Conservation (phyloP, 75 land plant genomes). For the Picea sitchensis region DNA sequence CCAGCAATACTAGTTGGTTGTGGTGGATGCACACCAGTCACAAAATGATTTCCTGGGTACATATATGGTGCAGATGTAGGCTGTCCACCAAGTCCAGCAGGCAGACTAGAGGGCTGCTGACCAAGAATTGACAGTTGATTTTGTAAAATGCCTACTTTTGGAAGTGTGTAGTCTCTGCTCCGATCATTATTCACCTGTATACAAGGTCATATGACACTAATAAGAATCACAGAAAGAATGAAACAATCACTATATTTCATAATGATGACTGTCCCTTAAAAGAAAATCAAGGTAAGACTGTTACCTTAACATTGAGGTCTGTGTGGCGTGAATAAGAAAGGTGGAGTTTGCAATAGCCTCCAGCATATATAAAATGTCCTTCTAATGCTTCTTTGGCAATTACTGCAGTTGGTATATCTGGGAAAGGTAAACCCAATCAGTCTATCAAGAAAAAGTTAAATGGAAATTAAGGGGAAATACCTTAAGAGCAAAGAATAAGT, state of each 20-base stretch:
- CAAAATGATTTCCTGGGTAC: slow-evolving; percentile 3
- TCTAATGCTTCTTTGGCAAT: slow-evolving; percentile 77
- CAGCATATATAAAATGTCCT: slow-evolving; percentile 89
- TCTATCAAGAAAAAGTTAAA: neutral
- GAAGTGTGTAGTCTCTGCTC: slow-evolving; percentile 67
- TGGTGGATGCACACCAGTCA: neutral
- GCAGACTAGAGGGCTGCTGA: slow-evolving; percentile 6
- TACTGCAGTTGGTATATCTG: slow-evolving; percentile 68
- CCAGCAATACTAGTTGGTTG: neutral
- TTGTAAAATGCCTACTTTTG: slow-evolving; percentile 27
- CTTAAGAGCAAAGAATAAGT: neutral
- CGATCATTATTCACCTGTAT: slow-evolving; percentile 62
- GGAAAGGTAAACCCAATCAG: neutral
- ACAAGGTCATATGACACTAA: neutral
- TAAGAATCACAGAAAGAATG: neutral
- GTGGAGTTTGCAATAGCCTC: slow-evolving; percentile 85
- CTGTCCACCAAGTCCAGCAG: neutral
- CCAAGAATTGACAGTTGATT: slow-evolving; percentile 24
- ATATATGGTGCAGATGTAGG: neutral
- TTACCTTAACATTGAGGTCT: slow-evolving; percentile 82
- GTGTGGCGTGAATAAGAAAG: slow-evolving; percentile 83
- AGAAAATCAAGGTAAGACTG: neutral
- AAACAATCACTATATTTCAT: no score
- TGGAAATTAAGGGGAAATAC: neutral
- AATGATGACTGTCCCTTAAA: no score